These are phyloP conservation scores for Psilocybe mexicana DNA, from an alignment of 1,284 basidiomycete species.

Conservation along the genomic window DNA sequence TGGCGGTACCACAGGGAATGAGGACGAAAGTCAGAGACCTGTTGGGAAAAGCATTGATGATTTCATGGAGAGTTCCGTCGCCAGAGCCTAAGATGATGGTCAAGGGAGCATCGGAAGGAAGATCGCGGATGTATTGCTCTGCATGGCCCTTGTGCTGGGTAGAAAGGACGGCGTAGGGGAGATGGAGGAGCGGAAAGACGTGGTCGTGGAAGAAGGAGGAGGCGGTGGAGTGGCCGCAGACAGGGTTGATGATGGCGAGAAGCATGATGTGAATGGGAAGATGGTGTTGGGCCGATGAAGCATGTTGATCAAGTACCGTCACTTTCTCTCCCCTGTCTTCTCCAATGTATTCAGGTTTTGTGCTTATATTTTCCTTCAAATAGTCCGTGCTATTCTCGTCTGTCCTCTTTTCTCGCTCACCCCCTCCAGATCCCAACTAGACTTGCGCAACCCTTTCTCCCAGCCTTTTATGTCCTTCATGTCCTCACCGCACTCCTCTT, in stretches of 20 bases:
- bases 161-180: background rate
- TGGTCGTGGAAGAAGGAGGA: slow-evolving; percentile 53
- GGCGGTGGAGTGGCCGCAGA: slow-evolving; percentile 37
- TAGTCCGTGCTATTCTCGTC: slow-evolving; percentile 31
- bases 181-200: slow-evolving; percentile 66
- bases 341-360: slow-evolving; percentile 41
- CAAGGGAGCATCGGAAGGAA: slow-evolving; percentile 24
- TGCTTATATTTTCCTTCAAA: slow-evolving; percentile 41
- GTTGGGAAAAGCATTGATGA: slow-evolving; percentile 54
- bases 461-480: slow-evolving; percentile 32
- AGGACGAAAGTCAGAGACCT: slow-evolving; percentile 44
- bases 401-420: background rate
- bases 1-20: slow-evolving; percentile 89
- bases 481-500: slow-evolving; percentile 24
- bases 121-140: slow-evolving; percentile 35
- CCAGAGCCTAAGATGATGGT: slow-evolving; percentile 75
- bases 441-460: slow-evolving; percentile 32
- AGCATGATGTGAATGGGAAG: background rate
- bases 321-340: slow-evolving; percentile 24
- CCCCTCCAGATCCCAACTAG: slow-evolving; percentile 35
- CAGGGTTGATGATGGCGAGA: slow-evolving; percentile 47
- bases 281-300: no score
- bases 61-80: slow-evolving; percentile 89
- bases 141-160: slow-evolving; percentile 52
- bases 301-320: slow-evolving; percentile 31